Percentiles rank a stretch among this genome's conserved stretches.
Conservation (phyloP, 2,329 filamentous ascomycete species). For the Ophidiomyces ophidiicola region DNA sequence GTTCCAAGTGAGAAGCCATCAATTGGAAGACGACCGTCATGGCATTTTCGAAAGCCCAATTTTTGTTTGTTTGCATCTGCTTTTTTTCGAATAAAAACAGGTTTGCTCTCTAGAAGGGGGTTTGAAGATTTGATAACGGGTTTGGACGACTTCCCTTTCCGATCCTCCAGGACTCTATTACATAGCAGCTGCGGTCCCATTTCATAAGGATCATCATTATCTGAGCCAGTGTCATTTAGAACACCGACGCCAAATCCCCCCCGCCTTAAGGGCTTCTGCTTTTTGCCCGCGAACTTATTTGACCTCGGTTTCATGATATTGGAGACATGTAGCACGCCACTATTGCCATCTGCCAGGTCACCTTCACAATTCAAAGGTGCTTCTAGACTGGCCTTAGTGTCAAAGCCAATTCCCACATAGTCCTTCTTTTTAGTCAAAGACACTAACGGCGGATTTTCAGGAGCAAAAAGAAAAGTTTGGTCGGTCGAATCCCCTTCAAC, state of each 20-base stretch:
- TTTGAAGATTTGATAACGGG: slow-evolving; percentile 44
- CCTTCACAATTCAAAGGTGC: slow-evolving; percentile 14
- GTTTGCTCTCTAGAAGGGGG: slow-evolving; percentile 52
- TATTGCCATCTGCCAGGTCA: slow-evolving; percentile 20
- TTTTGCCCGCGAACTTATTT: slow-evolving; percentile 28
- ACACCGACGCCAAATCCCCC: slow-evolving; percentile 78
- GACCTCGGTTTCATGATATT: slow-evolving; percentile 26
- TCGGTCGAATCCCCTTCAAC: slow-evolving; percentile 34
- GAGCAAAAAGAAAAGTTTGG: slow-evolving; percentile 65
- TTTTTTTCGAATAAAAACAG: slow-evolving; percentile 65
- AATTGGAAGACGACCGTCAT: slow-evolving; percentile 69
- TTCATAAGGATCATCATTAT: slow-evolving; percentile 89
- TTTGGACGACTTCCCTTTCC: slow-evolving; percentile 66
- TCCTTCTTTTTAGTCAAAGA: slow-evolving; percentile 36
- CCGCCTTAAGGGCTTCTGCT: slow-evolving; percentile 43
- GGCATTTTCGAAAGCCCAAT: slow-evolving; percentile 54
- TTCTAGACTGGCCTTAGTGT: slow-evolving; percentile 29
- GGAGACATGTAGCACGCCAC: slow-evolving; percentile 26
- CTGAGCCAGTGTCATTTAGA: slow-evolving; percentile 83
- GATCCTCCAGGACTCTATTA: slow-evolving; percentile 58
- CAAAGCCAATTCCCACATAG: slow-evolving; percentile 37
- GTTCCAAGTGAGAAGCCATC: slow-evolving; percentile 66
- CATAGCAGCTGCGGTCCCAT: slow-evolving; percentile 85
- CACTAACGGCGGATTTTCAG: slow-evolving; percentile 60
- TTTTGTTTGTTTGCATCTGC: slow-evolving; percentile 31